Base-by-base conservation (phyloP, 371 early-diverging fungal genomes). In the Chytridium lagenaria region DNA sequence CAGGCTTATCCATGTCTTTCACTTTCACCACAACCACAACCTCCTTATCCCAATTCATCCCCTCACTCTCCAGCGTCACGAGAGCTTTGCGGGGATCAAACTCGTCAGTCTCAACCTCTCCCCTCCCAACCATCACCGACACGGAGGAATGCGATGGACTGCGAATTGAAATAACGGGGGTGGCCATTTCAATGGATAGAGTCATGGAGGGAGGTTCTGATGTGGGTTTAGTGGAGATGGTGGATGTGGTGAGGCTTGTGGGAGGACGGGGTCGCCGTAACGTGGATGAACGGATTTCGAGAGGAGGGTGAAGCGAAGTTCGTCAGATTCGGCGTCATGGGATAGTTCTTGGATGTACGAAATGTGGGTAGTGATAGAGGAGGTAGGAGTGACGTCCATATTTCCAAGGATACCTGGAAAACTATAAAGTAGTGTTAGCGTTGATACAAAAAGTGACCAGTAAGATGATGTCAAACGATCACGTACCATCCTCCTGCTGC, bases 261-360 rank as follows among this genome's bases (percentile, higher is more conserved):
- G 44, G 36, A 22, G 50, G 67, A 49, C 69, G 68, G 28, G 68
- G 69, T 50, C 69, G 74, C 55, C 70, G 71, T 30, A 73, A n/a
- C 55, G 75, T 55, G 66, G 61, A 66, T 75, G 38, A 28, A 74
- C 72, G 16, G 52, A 23, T 44, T 39, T 28, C 34, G 65, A 59
- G 66, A 51, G 59, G 55, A 71, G 59, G 0, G 37, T 31, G 72
- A 71, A 84, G n/a, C 86, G 79, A 37, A 81, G 65, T 31, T 80
- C 77, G 38, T 86, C 83, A 19, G 44, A 40, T 55, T 83, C 83
- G 31, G 73, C 73, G 66, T 86, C 83, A 59, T 79, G 78, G 50
- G 71, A 65, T 52, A 84, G 76, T 50, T 84, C 84, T 33, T 75
- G 68, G 38, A 84, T 72, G 72, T 82, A 86, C n/a, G 77, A 76